Conservation (phyloP, 2,329 filamentous ascomycete genomes). For the Helicocarpus griseus region DNA sequence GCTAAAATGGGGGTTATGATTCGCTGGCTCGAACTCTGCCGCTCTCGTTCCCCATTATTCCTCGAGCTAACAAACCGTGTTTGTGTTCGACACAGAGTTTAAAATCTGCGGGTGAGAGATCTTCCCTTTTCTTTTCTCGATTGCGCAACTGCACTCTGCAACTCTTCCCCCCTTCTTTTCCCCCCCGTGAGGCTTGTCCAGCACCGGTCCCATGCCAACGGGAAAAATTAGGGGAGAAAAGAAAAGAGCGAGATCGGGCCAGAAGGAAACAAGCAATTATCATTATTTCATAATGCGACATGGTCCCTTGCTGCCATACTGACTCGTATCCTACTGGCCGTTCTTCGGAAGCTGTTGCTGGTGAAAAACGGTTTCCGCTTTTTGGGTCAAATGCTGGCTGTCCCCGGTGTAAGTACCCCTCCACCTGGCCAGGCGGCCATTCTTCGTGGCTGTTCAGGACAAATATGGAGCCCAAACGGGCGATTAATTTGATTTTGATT, state of each 20-base stretch:
- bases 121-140: not conserved
- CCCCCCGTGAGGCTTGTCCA: not conserved
- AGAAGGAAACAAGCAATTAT: not conserved
- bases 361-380: not conserved
- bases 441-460: too few relatives aligned
- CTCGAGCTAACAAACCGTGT: not conserved
- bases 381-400: too few relatives aligned
- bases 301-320: not conserved
- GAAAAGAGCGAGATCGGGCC: not conserved
- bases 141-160: not conserved
- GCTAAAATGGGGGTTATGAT: not conserved
- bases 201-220: not conserved
- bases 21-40: too few relatives aligned
- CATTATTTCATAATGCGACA: not conserved
- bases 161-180: too few relatives aligned
- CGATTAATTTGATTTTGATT: too few relatives aligned
- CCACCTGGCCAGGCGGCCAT: too few relatives aligned
- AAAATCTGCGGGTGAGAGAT: not conserved
- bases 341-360: not conserved
- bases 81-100: not conserved
- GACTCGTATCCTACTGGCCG: too few relatives aligned
- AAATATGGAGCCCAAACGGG: not conserved
- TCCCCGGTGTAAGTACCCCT: too few relatives aligned
- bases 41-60: not conserved
- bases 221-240: too few relatives aligned